phyloP scores from a whole-genome alignment of 2,329 filamentous ascomycete genomes.

The Exophiala oligosperma region DNA sequence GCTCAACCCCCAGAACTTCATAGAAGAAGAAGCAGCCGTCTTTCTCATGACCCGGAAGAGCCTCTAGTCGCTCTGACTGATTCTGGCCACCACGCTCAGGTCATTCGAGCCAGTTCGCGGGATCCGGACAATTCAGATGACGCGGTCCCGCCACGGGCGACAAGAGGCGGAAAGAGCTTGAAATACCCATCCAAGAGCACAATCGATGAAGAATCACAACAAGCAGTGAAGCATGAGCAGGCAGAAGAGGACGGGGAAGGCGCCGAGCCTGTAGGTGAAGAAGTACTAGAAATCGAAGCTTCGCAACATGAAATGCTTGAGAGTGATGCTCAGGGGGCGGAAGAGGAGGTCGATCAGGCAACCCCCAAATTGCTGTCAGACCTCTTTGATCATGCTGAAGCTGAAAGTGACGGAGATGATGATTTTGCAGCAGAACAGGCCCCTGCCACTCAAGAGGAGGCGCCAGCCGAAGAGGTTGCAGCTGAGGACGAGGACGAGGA shows the following conservation, averaged over 20 bases:
- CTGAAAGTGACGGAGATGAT: constrained; percentile 26
- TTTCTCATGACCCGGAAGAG: constrained; percentile 58
- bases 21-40: constrained; percentile 56
- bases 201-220: constrained; percentile 44
- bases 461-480: constrained; percentile 37
- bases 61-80: constrained; percentile 59
- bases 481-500: constrained; percentile 52
- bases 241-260: constrained; percentile 12
- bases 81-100: constrained; percentile 58
- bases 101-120: constrained; percentile 54
- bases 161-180: constrained; percentile 44
- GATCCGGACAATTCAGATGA: constrained; percentile 44
- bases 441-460: constrained; percentile 39
- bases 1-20: constrained; percentile 28
- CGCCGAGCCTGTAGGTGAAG: constrained; percentile 22
- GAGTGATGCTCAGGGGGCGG: constrained; percentile 36
- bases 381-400: constrained; percentile 14
- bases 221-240: constrained; percentile 35
- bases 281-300: constrained; percentile 36
- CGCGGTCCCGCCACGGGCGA: constrained; percentile 41
- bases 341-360: constrained; percentile 32
- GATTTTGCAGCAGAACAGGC: constrained; percentile 30
- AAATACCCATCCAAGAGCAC: constrained; percentile 39
- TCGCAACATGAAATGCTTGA: constrained; percentile 46
- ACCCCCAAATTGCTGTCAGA: constrained; percentile 29